Percentiles rank a stretch among this genome's conserved stretches.
phyloP scores from a whole-genome alignment of 2,329 filamentous ascomycete species.

The Talaromyces sp. region DNA sequence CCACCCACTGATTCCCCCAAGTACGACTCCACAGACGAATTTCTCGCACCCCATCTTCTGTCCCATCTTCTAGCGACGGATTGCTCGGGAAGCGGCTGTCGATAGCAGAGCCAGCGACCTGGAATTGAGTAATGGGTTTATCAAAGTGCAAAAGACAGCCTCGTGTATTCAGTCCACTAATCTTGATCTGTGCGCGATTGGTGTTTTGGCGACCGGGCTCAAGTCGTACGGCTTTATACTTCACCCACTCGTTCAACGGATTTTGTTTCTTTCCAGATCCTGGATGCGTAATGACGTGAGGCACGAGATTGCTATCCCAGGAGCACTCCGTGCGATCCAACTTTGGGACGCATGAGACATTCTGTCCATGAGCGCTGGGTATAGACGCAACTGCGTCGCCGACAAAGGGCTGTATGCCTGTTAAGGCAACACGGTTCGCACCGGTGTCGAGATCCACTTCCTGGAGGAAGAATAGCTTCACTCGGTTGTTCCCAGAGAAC shows the following conservation, averaged over 20 bases:
- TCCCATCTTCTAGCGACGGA: conserved; percentile 40
- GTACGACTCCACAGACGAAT: conserved; percentile 78
- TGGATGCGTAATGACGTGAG: conserved; percentile 56
- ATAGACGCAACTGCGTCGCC: conserved; percentile 63
- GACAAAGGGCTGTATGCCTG: conserved; percentile 66
- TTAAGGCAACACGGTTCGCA: conserved; percentile 65
- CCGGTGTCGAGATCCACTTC: conserved; percentile 71
- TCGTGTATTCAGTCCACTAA: conserved; percentile 72
- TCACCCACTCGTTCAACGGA: conserved; percentile 59
- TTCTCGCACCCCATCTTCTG: conserved; percentile 56
- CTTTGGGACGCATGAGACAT: conserved; percentile 51
- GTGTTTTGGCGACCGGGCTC: conserved; percentile 25
- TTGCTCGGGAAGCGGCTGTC: conserved; percentile 63
- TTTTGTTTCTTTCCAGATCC: conserved; percentile 35
- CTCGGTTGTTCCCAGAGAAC: conserved; percentile 72
- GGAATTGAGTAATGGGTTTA: conserved; percentile 61
- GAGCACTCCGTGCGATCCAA: conserved; percentile 57
- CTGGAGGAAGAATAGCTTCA: conserved; percentile 88
- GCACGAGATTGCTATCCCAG: conserved; percentile 63
- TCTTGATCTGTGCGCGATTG: conserved; percentile 55
- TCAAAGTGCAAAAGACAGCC: conserved; percentile 73
- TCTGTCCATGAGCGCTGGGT: conserved; percentile 65
- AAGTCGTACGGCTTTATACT: conserved; percentile 56
- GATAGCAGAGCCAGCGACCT: conserved; percentile 57
- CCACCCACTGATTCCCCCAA: conserved; percentile 72